Base-by-base conservation (phyloP, 352 stramenopile species). In the Globisporangium mamillatum region DNA sequence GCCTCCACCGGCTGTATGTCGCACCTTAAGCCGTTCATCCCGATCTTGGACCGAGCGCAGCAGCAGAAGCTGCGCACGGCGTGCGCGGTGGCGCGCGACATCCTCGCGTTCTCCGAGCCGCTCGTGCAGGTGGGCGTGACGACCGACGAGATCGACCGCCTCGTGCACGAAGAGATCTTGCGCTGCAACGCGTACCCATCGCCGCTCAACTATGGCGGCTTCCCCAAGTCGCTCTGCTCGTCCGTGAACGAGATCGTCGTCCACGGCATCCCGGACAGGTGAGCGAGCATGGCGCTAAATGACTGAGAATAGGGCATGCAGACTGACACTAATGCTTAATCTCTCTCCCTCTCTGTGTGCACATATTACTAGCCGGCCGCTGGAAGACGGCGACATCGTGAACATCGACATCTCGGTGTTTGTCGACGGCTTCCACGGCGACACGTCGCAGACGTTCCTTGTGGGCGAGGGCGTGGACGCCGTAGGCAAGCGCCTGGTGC, bases 241-340 rank as follows among this genome's bases (percentile, higher is more conserved):
- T 97, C 82, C 18, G 89, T 99, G 58, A 99, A 99, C 79, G 97
- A 99, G 74, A 88, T 99, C 52, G 89, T 98, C 10, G 98, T 98
- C 66, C 97, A 99, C 74, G 96, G 95, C 61, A 99, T 99, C 74
- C 97, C 97, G 0, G 97, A 99, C 81, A 89, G 78, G 80, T 85
- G 64, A 32, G 56, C 0, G 29, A 32, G 29, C 29, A 32, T 32
- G 29, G 4, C 4, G 29, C 29, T 4, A 32, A 32, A 6, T 20
- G 10, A 5, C 14, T 58, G 5, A 18, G 14, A 24, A 38, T 34
- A 32, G 18, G 5, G n/a, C 22, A n/a, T 32, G 4, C 3, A 5
- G 12, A 24, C 32, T n/a, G 25, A 12, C 12, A 24, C n/a, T 16
- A 18, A n/a, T 38, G 25, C 14, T 60, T 41, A 3, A 20, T 60